Evolutionary conservation across 1,139 yeast species (phyloP).

Genomic region (Scheffersomyces cryptocercus): DNA sequence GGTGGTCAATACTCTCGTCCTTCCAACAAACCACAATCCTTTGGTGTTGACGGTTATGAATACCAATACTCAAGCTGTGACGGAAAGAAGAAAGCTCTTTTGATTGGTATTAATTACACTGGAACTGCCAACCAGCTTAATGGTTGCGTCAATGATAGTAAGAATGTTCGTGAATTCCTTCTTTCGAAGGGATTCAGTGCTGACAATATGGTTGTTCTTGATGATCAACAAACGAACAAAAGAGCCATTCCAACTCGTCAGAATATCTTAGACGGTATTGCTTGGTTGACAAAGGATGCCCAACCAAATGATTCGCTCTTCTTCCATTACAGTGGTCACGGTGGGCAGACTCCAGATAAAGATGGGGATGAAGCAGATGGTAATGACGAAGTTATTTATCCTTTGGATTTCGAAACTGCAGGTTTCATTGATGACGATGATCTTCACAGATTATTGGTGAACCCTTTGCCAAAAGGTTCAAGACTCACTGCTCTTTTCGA

Average conservation of each 20-base stretch:
- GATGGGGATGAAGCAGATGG: constrained; percentile 6
- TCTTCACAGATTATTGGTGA: constrained; percentile 3
- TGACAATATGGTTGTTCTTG: constrained; percentile 5
- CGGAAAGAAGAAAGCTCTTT: constrained; percentile 5
- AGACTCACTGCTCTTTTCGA: constrained; percentile 6
- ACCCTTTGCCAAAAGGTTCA: constrained; percentile 4
- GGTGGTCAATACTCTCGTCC: not conserved
- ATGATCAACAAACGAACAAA: constrained; percentile 1
- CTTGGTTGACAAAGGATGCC: constrained; percentile 6
- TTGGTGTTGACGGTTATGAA: constrained; percentile 6
- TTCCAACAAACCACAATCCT: constrained; percentile 2
- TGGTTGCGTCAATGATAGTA: constrained; percentile 5
- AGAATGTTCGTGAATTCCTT: constrained; percentile 3
- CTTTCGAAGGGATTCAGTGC: constrained; percentile 2
- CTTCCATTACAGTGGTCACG: constrained; percentile 6
- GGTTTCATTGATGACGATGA: constrained; percentile 4
- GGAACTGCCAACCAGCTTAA: constrained; percentile 3
- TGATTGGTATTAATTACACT: constrained; percentile 5
- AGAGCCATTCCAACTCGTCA: constrained; percentile 3
- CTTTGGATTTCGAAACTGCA: constrained; percentile 3
- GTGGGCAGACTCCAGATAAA: constrained; percentile 3
- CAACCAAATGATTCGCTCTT: constrained; percentile 4
- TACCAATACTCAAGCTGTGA: constrained; percentile 5
- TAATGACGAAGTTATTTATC: constrained; percentile 5
- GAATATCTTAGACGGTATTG: constrained; percentile 4